phyloP scores from a whole-genome alignment of 2,329 filamentous ascomycete genomes.

The Alternaria sp. region DNA sequence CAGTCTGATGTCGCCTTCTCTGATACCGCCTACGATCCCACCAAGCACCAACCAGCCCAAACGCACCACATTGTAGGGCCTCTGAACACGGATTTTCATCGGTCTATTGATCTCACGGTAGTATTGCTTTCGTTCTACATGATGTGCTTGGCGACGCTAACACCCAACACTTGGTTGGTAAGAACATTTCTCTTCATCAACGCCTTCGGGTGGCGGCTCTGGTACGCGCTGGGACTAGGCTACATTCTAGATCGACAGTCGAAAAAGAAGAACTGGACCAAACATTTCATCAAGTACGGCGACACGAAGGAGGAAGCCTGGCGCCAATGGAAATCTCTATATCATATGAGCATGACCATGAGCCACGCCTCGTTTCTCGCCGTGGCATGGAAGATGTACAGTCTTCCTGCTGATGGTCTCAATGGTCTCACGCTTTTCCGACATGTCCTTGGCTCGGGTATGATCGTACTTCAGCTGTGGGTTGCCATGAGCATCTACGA shows the following conservation, averaged over 20 bases:
- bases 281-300: constrained; percentile 96
- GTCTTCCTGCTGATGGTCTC: constrained; percentile 81
- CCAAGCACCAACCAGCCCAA: constrained; percentile 62
- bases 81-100: constrained; percentile 84
- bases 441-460: constrained; percentile 80
- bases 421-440: constrained; percentile 85
- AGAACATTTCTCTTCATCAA: constrained; percentile 82
- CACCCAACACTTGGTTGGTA: constrained; percentile 76
- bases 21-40: constrained; percentile 50
- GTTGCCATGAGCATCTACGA: constrained; percentile 93
- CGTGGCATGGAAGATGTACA: constrained; percentile 96
- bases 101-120: constrained; percentile 82
- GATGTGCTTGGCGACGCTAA: constrained; percentile 73
- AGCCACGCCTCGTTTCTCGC: constrained; percentile 80
- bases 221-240: constrained; percentile 90
- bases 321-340: constrained; percentile 97
- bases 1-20: constrained; percentile 49
- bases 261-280: constrained; percentile 89
- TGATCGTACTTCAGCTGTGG: constrained; percentile 90
- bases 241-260: constrained; percentile 86
- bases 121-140: constrained; percentile 79
- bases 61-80: constrained; percentile 86
- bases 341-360: constrained; percentile 90
- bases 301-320: constrained; percentile 90
- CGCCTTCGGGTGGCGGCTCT: constrained; percentile 82